Evolutionary conservation across 345 rosid species (phyloP).

Genomic region (Raphanus sativus): DNA sequence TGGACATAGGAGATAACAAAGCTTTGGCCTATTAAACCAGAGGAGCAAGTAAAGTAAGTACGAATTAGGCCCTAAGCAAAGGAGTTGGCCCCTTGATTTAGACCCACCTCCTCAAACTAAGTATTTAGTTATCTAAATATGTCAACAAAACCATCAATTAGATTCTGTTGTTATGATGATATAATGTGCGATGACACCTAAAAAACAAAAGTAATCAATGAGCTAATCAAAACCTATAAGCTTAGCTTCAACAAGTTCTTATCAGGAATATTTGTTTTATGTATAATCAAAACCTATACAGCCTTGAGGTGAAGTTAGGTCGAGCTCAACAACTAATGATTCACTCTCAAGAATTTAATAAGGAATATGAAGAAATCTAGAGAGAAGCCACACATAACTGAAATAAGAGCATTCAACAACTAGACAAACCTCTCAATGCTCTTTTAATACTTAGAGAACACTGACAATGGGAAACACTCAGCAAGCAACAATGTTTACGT

Average conservation of each 20-base stretch:
- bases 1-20: constrained; percentile 15
- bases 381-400: constrained; percentile 4
- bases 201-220: constrained; percentile 36
- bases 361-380: neutral
- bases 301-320: constrained; percentile 20
- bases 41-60: constrained; percentile 12
- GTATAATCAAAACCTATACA: neutral
- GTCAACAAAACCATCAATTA: constrained; percentile 34
- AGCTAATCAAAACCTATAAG: constrained; percentile 27
- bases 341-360: constrained; percentile 24
- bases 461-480: constrained; percentile 12
- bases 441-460: neutral
- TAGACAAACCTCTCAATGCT: neutral
- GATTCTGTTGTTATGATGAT: constrained; percentile 31
- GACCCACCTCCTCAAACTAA: constrained; percentile 25
- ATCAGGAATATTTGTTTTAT: constrained; percentile 14
- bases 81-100: constrained; percentile 20
- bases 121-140: constrained; percentile 9
- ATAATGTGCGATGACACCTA: constrained; percentile 35
- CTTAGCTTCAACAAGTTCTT: constrained; percentile 24
- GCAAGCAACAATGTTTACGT: constrained; percentile 10
- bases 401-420: constrained; percentile 10
- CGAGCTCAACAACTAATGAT: constrained; percentile 41
- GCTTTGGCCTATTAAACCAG: constrained; percentile 1
- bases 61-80: constrained; percentile 35